These are phyloP conservation scores for Didymellaceae sp. DNA, from an alignment of 2,329 filamentous ascomycete species.

Conservation along the genomic window DNA sequence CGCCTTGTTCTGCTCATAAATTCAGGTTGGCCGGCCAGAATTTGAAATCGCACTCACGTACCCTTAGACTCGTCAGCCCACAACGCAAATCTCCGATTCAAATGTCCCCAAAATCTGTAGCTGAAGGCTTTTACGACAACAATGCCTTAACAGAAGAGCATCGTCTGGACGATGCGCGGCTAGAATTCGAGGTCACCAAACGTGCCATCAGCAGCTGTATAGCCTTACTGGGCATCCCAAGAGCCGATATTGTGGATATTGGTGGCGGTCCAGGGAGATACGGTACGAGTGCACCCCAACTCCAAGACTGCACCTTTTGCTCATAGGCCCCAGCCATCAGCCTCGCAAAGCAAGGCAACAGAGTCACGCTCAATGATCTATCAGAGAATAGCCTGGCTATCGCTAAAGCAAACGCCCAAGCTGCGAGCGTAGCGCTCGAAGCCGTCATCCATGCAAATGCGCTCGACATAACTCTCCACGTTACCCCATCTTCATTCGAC, in stretches of 20 bases:
- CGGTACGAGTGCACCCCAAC: background rate
- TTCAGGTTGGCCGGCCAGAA: background rate
- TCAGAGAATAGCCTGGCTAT: background rate
- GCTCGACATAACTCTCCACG: background rate
- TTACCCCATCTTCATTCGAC: background rate
- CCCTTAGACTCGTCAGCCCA: background rate
- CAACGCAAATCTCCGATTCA: background rate
- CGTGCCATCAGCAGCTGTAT: background rate
- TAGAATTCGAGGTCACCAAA: background rate
- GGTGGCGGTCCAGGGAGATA: background rate
- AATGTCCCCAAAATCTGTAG: background rate
- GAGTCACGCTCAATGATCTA: background rate
- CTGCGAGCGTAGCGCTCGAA: background rate
- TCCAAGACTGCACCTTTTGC: background rate
- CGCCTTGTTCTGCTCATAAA: background rate
- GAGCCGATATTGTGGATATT: background rate
- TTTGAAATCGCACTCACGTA: background rate
- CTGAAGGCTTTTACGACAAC: background rate
- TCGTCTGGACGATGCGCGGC: background rate
- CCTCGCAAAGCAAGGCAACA: background rate
- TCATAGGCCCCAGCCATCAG: background rate
- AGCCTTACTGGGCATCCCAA: background rate
- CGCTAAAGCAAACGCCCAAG: background rate
- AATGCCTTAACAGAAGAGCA: background rate
- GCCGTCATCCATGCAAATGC: background rate